These are phyloP conservation scores for Sphagnum fallax DNA, from an alignment of 228 moss, liverwort and hornwort genomes.

Conservation along the genomic window DNA sequence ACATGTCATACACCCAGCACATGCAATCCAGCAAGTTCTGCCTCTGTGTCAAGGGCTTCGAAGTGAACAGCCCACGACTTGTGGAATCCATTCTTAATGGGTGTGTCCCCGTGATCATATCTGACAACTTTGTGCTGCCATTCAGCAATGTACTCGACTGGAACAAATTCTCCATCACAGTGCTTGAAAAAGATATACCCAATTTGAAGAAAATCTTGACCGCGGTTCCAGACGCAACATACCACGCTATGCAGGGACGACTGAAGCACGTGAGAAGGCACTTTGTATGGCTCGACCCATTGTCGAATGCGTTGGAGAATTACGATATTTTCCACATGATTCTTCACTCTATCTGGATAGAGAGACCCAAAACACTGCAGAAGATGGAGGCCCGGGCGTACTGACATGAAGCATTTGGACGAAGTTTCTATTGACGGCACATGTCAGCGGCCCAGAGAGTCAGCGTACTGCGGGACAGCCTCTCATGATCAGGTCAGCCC, in stretches of 20 bases:
- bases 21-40: constrained; percentile 59
- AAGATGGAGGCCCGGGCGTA: too few species aligned
- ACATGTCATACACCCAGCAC: constrained; percentile 40
- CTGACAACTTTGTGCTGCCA: constrained; percentile 54
- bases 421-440: too few species aligned
- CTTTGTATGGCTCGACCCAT: constrained; percentile 46
- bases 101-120: constrained; percentile 54
- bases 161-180: constrained; percentile 46
- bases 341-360: constrained; percentile 46
- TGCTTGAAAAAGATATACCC: constrained; percentile 48
- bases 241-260: constrained; percentile 46
- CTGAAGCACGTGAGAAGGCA: constrained; percentile 36
- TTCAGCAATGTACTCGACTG: constrained; percentile 46
- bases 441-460: too few species aligned
- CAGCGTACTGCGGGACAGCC: too few species aligned
- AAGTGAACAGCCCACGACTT: constrained; percentile 58
- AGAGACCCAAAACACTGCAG: constrained; percentile 5
- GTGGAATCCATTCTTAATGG: constrained; percentile 53
- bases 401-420: too few species aligned
- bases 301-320: constrained; percentile 16
- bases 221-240: constrained; percentile 30
- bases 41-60: constrained; percentile 48
- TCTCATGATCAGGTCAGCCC: too few species aligned
- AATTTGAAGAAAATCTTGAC: constrained; percentile 41
- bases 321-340: constrained; percentile 61